These are phyloP conservation scores for Letharia columbiana DNA, from an alignment of 495 filamentous ascomycete genomes.

Conservation along the genomic window DNA sequence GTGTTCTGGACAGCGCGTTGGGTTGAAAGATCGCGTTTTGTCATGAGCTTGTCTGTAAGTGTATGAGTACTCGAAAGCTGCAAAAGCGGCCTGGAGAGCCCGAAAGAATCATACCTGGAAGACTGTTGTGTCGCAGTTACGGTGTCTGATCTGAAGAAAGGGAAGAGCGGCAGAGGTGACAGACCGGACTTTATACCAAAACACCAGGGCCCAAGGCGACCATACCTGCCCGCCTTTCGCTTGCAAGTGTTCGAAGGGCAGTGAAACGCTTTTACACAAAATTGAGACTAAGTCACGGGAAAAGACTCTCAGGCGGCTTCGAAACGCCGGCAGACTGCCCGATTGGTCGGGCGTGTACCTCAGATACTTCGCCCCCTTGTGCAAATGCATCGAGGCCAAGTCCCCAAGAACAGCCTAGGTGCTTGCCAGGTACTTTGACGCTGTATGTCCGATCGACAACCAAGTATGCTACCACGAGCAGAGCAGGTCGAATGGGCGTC, in stretches of 20 bases:
- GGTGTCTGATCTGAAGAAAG: not conserved
- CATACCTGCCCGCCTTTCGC: not conserved
- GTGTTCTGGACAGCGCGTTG: not conserved
- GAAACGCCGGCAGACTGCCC: not conserved
- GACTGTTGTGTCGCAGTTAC: no score
- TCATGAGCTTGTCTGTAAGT: not conserved
- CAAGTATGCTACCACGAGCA: not conserved
- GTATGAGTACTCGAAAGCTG: not conserved
- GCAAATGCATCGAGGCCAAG: no score
- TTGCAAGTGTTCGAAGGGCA: not conserved
- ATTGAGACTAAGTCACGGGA: no score
- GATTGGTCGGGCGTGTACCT: not conserved
- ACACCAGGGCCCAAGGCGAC: not conserved
- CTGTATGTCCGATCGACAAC: not conserved
- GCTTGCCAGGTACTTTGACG: not conserved
- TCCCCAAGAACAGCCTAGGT: not conserved
- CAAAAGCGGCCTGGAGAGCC: not conserved
- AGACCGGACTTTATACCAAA: not conserved
- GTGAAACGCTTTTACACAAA: not conserved
- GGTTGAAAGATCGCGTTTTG: not conserved
- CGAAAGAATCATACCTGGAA: not conserved
- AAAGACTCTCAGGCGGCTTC: not conserved
- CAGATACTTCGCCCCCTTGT: no score
- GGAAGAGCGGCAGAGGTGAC: not conserved
- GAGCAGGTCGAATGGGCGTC: not conserved